Percentiles rank a stretch among this genome's conserved stretches.
Evolutionary conservation across 1,284 basidiomycete genomes (phyloP).

Genomic region (Sanghuangporus weigelae): DNA sequence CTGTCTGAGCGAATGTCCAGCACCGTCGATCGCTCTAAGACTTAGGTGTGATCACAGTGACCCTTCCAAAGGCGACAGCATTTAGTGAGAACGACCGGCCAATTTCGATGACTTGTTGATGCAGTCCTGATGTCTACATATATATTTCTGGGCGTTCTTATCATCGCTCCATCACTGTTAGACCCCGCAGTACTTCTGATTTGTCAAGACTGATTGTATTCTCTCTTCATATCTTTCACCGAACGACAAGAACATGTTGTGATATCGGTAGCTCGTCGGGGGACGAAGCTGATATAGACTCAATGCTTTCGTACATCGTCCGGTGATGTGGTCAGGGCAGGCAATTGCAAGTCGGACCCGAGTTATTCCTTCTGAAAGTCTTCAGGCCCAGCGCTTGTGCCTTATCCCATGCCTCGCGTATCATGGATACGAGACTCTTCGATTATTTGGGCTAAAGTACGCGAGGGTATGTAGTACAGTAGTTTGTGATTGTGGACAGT

Average conservation of each 20-base stretch:
- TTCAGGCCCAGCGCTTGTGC: neutral
- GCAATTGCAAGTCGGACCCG: neutral
- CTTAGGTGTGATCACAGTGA: too few relatives aligned
- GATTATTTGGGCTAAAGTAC: neutral
- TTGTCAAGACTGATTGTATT: neutral
- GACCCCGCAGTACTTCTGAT: neutral
- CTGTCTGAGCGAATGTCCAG: too few relatives aligned
- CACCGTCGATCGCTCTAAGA: too few relatives aligned
- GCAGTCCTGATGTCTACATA: too few relatives aligned
- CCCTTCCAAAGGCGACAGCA: neutral
- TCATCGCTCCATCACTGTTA: too few relatives aligned
- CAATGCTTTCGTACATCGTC: neutral
- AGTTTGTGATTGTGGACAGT: neutral
- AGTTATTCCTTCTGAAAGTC: neutral
- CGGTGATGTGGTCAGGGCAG: neutral
- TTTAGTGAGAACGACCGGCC: neutral
- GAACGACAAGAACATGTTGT: neutral
- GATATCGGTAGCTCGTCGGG: neutral
- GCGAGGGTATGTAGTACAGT: neutral
- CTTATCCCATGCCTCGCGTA: neutral
- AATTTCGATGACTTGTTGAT: neutral
- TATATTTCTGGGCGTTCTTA: too few relatives aligned
- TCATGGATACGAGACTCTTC: neutral
- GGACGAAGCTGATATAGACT: neutral
- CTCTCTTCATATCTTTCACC: neutral